These are phyloP conservation scores for Annulohypoxylon bovei DNA, from an alignment of 495 filamentous ascomycete species.

Conservation along the genomic window DNA sequence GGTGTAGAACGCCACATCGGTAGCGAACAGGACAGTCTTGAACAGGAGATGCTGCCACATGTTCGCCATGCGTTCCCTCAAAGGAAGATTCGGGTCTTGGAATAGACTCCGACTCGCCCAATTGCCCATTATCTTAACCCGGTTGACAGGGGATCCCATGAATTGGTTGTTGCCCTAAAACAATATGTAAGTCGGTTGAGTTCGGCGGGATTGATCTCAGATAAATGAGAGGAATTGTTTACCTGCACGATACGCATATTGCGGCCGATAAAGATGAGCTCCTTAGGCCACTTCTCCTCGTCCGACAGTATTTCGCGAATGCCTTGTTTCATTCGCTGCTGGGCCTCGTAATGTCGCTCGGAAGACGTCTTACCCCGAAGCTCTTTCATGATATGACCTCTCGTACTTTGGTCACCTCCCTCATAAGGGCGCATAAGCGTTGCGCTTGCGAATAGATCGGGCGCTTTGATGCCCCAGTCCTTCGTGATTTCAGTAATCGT, in stretches of 20 bases:
- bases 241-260: constrained; percentile 89
- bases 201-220: not conserved
- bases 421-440: constrained; percentile 91
- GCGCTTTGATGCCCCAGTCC: constrained; percentile 85
- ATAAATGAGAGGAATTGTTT: not conserved
- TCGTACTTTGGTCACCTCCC: constrained; percentile 77
- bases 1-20: constrained; percentile 85
- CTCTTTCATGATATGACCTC: constrained; percentile 63
- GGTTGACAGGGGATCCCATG: constrained; percentile 91
- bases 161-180: constrained; percentile 65
- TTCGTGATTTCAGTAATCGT: constrained; percentile 74
- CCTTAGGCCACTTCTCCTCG: constrained; percentile 90
- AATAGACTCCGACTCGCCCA: constrained; percentile 87
- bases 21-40: constrained; percentile 76
- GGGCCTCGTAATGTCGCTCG: constrained; percentile 82
- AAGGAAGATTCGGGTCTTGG: constrained; percentile 62
- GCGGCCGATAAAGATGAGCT: constrained; percentile 94
- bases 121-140: constrained; percentile 90
- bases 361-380: constrained; percentile 66
- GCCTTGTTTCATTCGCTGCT: constrained; percentile 82
- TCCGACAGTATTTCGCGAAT: constrained; percentile 86
- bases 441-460: constrained; percentile 89
- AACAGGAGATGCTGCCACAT: constrained; percentile 79
- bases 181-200: not conserved
- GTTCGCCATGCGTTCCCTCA: constrained; percentile 60